Conservation (phyloP, 1,284 basidiomycete genomes). For the Irpex sp. region DNA sequence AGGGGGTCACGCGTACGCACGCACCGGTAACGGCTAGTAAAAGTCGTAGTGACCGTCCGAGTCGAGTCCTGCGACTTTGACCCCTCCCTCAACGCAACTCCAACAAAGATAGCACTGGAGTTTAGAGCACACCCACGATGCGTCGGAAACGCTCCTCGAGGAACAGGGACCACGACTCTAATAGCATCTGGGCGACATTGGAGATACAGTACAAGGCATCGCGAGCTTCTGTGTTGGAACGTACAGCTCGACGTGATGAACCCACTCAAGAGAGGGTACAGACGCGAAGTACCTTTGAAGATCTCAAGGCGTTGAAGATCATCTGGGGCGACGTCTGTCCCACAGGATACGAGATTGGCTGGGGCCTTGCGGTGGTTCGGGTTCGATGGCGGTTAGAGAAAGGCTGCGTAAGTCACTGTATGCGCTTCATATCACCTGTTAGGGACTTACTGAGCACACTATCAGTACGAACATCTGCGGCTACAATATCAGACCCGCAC, state of each 20-base stretch:
- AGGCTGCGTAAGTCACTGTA: neutral
- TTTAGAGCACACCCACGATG: neutral
- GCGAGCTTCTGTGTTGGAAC: neutral
- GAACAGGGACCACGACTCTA: neutral
- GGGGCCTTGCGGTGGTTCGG: neutral
- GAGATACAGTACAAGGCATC: neutral
- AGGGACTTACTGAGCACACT: too few relatives aligned
- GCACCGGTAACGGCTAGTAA: too few relatives aligned
- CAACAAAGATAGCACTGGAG: neutral
- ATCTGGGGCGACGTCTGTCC: neutral
- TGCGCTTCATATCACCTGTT: too few relatives aligned
- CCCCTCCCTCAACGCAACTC: neutral
- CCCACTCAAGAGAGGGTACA: neutral
- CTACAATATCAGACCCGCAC: too few relatives aligned
- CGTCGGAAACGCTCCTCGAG: neutral
- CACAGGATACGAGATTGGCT: neutral
- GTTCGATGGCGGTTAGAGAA: neutral
- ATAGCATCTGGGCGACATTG: too few relatives aligned
- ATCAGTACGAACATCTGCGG: too few relatives aligned
- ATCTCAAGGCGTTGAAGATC: neutral
- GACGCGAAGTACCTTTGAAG: neutral
- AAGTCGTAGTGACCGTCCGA: too few relatives aligned
- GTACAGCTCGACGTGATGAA: neutral
- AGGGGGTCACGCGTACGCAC: too few relatives aligned
- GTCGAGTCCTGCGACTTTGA: neutral